Conservation (phyloP, 331 rosid species). For the Malus hybrid region DNA sequence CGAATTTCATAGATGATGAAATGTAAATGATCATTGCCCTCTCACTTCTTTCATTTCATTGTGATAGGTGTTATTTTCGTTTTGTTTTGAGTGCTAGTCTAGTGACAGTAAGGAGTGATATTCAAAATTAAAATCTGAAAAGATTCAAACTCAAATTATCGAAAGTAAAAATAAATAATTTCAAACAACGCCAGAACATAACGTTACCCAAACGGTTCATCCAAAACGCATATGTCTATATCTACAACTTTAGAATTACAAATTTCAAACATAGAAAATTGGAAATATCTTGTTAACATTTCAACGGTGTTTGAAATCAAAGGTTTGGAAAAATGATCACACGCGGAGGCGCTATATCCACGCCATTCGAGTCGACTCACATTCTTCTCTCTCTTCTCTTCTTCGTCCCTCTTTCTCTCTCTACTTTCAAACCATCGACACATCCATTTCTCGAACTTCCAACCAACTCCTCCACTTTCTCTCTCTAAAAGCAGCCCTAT, state of each 20-base stretch:
- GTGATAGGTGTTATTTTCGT: too few relatives aligned
- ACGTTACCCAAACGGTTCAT: too few relatives aligned
- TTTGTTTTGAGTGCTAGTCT: too few relatives aligned
- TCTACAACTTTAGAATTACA: too few relatives aligned
- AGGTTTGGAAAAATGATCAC: too few relatives aligned
- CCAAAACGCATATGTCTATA: too few relatives aligned
- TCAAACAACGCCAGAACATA: too few relatives aligned
- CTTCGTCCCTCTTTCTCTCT: background rate
- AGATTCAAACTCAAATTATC: too few relatives aligned
- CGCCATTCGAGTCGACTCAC: background rate
- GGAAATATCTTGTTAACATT: background rate
- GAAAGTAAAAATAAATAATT: too few relatives aligned
- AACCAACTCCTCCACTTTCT: slow-evolving; percentile 1
- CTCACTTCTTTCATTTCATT: too few relatives aligned
- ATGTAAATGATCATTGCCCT: too few relatives aligned
- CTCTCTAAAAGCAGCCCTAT: slow-evolving; percentile 24
- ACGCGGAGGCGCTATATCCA: background rate
- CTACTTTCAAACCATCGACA: background rate
- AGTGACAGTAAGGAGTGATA: accelerated
- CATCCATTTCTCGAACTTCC: slow-evolving; percentile 1
- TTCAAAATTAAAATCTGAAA: accelerated
- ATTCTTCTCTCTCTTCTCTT: background rate
- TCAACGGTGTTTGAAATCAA: background rate
- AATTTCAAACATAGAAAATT: background rate
- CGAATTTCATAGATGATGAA: too few relatives aligned